Conservation (phyloP, 1,139 yeast species). For the Scheffersomyces parashehatae region DNA sequence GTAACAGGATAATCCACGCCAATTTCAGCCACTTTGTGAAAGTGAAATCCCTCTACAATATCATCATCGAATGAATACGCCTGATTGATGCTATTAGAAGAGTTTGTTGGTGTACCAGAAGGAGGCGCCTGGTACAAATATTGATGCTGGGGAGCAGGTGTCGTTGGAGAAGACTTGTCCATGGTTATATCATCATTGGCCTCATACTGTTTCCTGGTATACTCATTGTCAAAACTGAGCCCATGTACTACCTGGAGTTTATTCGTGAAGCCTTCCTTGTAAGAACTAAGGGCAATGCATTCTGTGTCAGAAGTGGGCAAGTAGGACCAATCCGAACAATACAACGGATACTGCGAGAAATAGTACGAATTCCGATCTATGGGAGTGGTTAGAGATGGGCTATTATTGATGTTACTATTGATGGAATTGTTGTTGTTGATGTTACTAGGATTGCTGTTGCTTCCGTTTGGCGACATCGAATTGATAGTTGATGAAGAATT, state of each 20-base stretch:
- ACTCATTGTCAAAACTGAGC: constrained; percentile 27
- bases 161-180: constrained; percentile 11
- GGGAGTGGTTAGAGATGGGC: background rate
- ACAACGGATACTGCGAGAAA: constrained; percentile 63
- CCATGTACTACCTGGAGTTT: constrained; percentile 53
- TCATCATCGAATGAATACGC: constrained; percentile 3
- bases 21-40: constrained; percentile 53
- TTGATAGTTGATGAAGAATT: constrained; percentile 3
- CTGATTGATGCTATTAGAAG: background rate
- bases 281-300: constrained; percentile 64
- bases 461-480: background rate
- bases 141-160: constrained; percentile 3
- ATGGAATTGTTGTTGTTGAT: background rate
- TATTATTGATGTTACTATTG: background rate
- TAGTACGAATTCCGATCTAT: constrained; percentile 51
- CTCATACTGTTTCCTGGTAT: constrained; percentile 8
- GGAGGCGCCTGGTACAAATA: background rate
- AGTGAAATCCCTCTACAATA: constrained; percentile 43
- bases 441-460: background rate
- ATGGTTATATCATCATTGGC: constrained; percentile 10
- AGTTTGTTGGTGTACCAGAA: too few species aligned
- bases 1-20: constrained; percentile 68
- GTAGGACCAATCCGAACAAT: constrained; percentile 66
- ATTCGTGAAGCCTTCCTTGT: constrained; percentile 69
- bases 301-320: constrained; percentile 40